Evolutionary conservation across 129 eudicot species (phyloP), one percentile per base, ranked within the genome.

Genomic region (Ambrosia trifida): DNA sequence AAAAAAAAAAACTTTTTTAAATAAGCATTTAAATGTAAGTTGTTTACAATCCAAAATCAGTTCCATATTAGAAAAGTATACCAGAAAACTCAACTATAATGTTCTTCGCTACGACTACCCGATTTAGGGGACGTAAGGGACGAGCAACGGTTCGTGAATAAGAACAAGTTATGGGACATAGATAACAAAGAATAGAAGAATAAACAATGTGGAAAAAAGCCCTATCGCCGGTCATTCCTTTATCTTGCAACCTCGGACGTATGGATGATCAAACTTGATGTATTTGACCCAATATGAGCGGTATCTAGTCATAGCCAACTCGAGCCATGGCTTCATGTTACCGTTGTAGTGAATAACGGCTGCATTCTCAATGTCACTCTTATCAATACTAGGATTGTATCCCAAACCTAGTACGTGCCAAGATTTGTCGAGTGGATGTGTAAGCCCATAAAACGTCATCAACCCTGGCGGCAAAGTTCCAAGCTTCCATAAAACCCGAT

Each of bases 351-450:
- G 98, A 61, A 94, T 51, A 47, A 89, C 98, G 2, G 98, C 96
- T 66, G 98, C 98, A 74, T 85, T 87, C 65, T 89, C 95, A 2
- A 94, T 94, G 14, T 87, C 98, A 53, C 81, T 67, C 62, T 77
- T 78, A 70, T 89, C 93, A 11, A 89, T 57, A 50, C 89, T 87
- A 7, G 98, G 97, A 75, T 81, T 89, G 81, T 94, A 94, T 38
- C 98, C 98, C 66, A 94, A 75, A 68, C 98, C 98, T 24, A 94
- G 96, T 67, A 94, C 96, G 70, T 94, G 98, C 98, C 98, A 94
- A 12, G 93, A 87, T 83, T 89, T 89, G 7, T 89, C 87, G 11
- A 94, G 92, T 43, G 98, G 97, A 72, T 94, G 89, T 7, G 96
- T 94, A 40, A 89, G 86, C 79, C 91, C 80, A 32, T 94, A 94